Evolutionary conservation across 1,284 basidiomycete species (phyloP), one percentile per base, ranked within the genome.

Genomic region (Pascua guehoae): DNA sequence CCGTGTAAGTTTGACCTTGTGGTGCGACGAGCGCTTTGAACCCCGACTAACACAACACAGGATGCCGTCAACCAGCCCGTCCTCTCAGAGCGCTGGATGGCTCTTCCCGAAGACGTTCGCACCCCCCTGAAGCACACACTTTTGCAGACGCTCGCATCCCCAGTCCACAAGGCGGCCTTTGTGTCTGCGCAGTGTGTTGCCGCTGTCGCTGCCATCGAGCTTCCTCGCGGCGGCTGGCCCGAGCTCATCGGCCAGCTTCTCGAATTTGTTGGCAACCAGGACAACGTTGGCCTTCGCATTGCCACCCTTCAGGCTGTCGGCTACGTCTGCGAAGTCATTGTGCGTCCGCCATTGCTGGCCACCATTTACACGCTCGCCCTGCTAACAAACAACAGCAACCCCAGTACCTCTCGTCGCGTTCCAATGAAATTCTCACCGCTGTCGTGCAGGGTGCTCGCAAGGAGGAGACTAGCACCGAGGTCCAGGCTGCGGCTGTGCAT

Each of bases 391-490:
- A 2, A 2, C 61, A 96, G 91, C 88, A 89, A 85, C 91, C 93
- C 18, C 91, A 95, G 66, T 88, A 94, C 60, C 79, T 99, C 59
- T 86, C 86, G 50, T 75, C 89, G 53, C 87, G 92, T 70, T 91
- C 95, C 10, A 98, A 99, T 73, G 93, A 98, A 78, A 98, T 99
- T 69, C 81, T 98, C 55, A 99, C 96, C 17, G 95, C 95, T 17
- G 96, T 99, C 58, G 95, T 99, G 54, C 94, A 98, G 74, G 96
- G 96, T 18, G 95, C 94, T 39, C 84, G 94, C 57, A 96, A 96
- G 78, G 96, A 98, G 66, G 95, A 98, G 76, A 84, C 89, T 1
- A 92, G 89, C n/a, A 68, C 83, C 37, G 93, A 97, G 2, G 95
- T 98, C 16, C 96, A 98, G 70, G 80, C 89, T n/a, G 91, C 95